These are phyloP conservation scores for Trichosporon inkin DNA, from an alignment of 1,284 basidiomycete species.

Conservation along the genomic window DNA sequence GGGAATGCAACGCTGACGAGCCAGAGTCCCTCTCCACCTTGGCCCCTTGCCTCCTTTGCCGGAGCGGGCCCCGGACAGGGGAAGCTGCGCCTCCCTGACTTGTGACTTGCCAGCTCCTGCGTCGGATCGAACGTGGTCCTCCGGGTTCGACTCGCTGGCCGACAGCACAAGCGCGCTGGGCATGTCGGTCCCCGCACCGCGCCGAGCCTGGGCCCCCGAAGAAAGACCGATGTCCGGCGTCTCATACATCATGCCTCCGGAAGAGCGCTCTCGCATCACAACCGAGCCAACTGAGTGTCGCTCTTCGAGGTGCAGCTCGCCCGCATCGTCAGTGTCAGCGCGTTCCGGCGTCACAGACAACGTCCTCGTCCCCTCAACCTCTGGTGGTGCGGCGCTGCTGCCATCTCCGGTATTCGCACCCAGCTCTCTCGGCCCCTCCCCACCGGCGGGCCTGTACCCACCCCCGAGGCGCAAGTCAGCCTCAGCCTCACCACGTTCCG, in stretches of 20 bases:
- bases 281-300: neutral
- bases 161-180: neutral
- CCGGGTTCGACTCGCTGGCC: neutral
- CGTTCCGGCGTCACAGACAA: neutral
- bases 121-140: neutral
- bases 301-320: neutral
- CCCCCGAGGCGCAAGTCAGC: neutral
- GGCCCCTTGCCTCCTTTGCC: constrained; percentile 19
- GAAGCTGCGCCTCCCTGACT: neutral
- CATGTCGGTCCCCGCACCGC: neutral
- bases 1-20: neutral
- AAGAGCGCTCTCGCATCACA: constrained; percentile 17
- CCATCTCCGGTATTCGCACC: neutral
- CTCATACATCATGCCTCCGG: constrained; percentile 21
- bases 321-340: neutral
- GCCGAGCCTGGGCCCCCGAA: neutral
- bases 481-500: neutral
- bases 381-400: neutral
- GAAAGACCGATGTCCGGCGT: constrained; percentile 1
- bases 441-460: neutral
- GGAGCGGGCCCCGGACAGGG: neutral
- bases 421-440: neutral
- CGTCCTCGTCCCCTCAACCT: neutral
- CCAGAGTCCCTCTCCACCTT: constrained; percentile 15
- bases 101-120: neutral